Evolutionary conservation across 1,139 yeast genomes (phyloP), one percentile per base, ranked within the genome.

Genomic region (Casaregolazyma lundiana): DNA sequence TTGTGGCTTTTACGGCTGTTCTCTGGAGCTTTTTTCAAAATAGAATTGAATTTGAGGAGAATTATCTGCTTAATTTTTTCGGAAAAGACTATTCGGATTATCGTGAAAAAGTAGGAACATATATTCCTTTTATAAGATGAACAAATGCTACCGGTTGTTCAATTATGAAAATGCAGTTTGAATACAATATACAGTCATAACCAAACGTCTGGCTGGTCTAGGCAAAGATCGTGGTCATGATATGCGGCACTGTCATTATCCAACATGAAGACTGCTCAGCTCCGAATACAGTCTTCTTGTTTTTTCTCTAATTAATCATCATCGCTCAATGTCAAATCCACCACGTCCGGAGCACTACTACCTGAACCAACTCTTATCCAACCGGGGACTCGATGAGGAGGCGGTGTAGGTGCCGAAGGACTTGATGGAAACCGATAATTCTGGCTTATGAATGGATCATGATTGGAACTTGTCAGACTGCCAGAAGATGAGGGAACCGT

Each of bases 41-140:
- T 19, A 71, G 98, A 45, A 87, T 92, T 35, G 60, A 51, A 17
- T 57, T 66, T 45, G 98, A 92, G 64, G 98, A 92, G 60, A 61
- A 56, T 40, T 76, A 71, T 46, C 67, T 92, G 55, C 62, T 79
- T 2, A 58, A 67, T 30, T 90, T 92, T 59, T 92, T 90, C 64
- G 89, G 88, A 1, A 64, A 72, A 0, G 76, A 77, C 4, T 92
- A 92, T 61, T 50, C 56, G 0, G 56, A 63, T 0, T 92, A 88
- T 63, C 73, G 67, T 51, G 50, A 59, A n/a, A 54, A 52, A 1
- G 80, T 82, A 0, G 68, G 73, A 2, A 76, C 80, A 0, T 73
- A 80, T 44, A 82, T 89, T 34, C 96, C 96, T 0, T 80, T 82
- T 53, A 71, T 81, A 30, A 42, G 52, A 16, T 72, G 55, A 53